Conservation (phyloP, 352 stramenopile genomes). For the Globisporangium carolinianum region DNA sequence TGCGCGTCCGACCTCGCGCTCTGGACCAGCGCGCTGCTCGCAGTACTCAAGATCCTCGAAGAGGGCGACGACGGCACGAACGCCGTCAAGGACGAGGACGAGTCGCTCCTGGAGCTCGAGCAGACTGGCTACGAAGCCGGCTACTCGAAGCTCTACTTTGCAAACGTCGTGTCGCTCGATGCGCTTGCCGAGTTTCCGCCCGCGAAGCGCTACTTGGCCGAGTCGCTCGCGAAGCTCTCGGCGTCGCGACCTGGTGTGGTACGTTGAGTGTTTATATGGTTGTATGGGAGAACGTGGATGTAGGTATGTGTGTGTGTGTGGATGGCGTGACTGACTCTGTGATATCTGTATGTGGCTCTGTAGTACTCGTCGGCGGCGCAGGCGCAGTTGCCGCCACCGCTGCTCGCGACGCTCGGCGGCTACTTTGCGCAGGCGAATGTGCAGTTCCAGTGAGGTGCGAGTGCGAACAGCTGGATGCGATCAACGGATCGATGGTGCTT, state of each 20-base stretch:
- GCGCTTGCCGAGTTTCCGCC: slow-evolving; percentile 73
- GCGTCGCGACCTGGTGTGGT: slow-evolving; percentile 59
- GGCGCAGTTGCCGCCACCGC: slow-evolving; percentile 29
- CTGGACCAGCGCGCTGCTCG: slow-evolving; percentile 44
- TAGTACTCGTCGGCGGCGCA: slow-evolving; percentile 48
- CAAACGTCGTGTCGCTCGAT: slow-evolving; percentile 79
- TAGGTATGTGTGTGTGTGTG: neutral
- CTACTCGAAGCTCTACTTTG: slow-evolving; percentile 93
- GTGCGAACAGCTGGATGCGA: neutral
- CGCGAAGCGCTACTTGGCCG: slow-evolving; percentile 52
- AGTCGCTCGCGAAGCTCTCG: slow-evolving; percentile 65
- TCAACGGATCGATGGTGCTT: too few relatives aligned
- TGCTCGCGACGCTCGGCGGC: slow-evolving; percentile 28
- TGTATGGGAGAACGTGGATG: too few relatives aligned
- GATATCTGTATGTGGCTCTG: slow-evolving; percentile 7
- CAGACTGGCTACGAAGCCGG: slow-evolving; percentile 90
- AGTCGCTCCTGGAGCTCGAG: slow-evolving; percentile 69
- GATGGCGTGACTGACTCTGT: neutral
- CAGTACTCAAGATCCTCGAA: slow-evolving; percentile 52
- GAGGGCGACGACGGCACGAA: slow-evolving; percentile 51
- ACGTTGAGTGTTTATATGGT: slow-evolving; percentile 10
- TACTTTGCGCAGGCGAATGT: slow-evolving; percentile 69
- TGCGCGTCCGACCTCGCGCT: slow-evolving; percentile 41
- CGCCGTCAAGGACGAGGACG: slow-evolving; percentile 71
- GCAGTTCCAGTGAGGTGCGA: slow-evolving; percentile 42